phyloP scores from a whole-genome alignment of 768 basidiomycete genomes.

The Xanthoconium purpureum region DNA sequence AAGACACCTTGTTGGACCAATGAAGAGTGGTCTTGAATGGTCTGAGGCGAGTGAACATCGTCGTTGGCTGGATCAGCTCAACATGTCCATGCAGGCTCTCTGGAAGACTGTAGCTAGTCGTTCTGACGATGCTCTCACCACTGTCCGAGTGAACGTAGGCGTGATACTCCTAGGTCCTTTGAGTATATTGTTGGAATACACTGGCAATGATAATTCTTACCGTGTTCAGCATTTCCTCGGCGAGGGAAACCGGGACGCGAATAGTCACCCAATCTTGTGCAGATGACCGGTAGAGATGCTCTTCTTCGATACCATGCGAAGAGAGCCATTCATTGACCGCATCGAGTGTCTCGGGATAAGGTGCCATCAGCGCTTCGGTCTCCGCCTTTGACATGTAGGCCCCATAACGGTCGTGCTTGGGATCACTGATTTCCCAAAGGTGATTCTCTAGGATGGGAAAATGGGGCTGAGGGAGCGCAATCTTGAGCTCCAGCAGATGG shows the following conservation, averaged over 20 bases:
- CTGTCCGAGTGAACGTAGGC: slow-evolving; percentile 38
- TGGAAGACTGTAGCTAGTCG: slow-evolving; percentile 69
- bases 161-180: background rate
- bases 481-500: slow-evolving; percentile 52
- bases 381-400: slow-evolving; percentile 61
- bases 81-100: slow-evolving; percentile 54
- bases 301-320: slow-evolving; percentile 49
- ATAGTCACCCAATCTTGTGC: slow-evolving; percentile 70
- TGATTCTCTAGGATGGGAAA: slow-evolving; percentile 49
- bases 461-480: slow-evolving; percentile 53
- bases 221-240: slow-evolving; percentile 70
- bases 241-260: slow-evolving; percentile 52
- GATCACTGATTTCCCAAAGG: slow-evolving; percentile 58
- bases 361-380: slow-evolving; percentile 59
- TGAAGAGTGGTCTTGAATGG: slow-evolving; percentile 41
- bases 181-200: background rate
- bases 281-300: slow-evolving; percentile 51
- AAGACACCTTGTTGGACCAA: slow-evolving; percentile 18
- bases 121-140: slow-evolving; percentile 57
- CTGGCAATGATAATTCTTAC: slow-evolving; percentile 34
- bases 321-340: slow-evolving; percentile 62
- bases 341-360: slow-evolving; percentile 49
- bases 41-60: slow-evolving; percentile 54
- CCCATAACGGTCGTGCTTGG: slow-evolving; percentile 52
- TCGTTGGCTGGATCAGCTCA: slow-evolving; percentile 71